These are phyloP conservation scores for Lactarius hatsudake DNA, from an alignment of 768 basidiomycete genomes.

Conservation along the genomic window DNA sequence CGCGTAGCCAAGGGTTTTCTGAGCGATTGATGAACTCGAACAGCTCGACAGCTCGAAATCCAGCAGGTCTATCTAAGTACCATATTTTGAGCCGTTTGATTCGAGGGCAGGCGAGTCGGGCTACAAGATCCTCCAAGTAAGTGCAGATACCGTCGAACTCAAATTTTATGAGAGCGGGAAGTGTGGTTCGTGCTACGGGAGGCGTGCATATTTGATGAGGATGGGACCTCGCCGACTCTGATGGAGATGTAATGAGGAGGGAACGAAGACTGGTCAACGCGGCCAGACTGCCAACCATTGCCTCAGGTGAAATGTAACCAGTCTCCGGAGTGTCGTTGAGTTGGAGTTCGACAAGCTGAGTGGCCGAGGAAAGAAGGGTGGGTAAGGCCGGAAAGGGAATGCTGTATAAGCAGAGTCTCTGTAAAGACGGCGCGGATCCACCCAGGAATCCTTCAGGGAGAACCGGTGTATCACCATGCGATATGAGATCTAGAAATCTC, in stretches of 20 bases:
- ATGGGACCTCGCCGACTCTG: background rate
- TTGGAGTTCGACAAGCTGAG: background rate
- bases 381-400: background rate
- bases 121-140: background rate
- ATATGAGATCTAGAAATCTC: background rate
- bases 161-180: background rate
- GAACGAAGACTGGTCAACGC: background rate
- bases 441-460: background rate
- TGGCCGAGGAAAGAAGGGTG: background rate
- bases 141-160: background rate
- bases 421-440: background rate
- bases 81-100: background rate
- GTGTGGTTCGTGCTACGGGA: too few species aligned
- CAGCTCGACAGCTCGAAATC: background rate
- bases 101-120: background rate
- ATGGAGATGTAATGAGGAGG: background rate
- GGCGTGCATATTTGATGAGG: background rate
- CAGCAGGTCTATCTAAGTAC: rapidly evolving
- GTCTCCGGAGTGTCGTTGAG: background rate
- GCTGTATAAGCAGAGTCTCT: background rate
- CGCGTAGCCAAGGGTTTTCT: background rate
- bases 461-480: background rate
- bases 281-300: background rate
- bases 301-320: background rate
- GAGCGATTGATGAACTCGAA: background rate